Evolutionary conservation across 352 stramenopile species (phyloP).

Genomic region (Peronosclerospora sorghi): DNA sequence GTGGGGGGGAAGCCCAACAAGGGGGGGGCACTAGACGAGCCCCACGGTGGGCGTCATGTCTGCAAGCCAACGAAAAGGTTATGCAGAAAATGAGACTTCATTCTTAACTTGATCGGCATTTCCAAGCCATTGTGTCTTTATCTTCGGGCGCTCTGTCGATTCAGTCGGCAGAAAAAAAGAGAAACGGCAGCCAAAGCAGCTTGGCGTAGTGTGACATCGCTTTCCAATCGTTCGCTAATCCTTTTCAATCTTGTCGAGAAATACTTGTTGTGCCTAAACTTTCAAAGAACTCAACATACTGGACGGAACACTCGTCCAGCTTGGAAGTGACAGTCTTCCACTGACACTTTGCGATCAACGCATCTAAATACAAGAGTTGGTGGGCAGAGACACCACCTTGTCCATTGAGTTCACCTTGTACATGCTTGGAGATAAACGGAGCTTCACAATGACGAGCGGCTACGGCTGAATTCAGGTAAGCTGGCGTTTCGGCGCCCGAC

Average conservation of each 20-base stretch:
- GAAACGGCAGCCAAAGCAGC: too few species aligned
- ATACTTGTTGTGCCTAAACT: conserved; percentile 6
- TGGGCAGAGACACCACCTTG: conserved; percentile 23
- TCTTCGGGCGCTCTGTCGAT: too few species aligned
- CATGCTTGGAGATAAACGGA: conserved; percentile 30
- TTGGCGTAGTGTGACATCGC: too few species aligned
- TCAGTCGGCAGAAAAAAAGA: too few species aligned
- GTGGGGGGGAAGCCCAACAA: too few species aligned
- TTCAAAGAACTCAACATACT: conserved; percentile 45
- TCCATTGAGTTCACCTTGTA: conserved; percentile 17
- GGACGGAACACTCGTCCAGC: conserved; percentile 18
- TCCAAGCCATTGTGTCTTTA: too few species aligned
- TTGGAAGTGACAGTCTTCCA: conserved; percentile 18
- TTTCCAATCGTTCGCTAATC: too few species aligned
- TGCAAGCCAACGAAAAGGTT: too few species aligned
- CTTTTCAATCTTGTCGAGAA: background rate
- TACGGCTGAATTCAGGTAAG: conserved; percentile 19
- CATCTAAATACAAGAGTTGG: conserved; percentile 54
- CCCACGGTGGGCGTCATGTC: too few species aligned
- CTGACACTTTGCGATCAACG: conserved; percentile 47
- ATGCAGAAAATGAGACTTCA: too few species aligned
- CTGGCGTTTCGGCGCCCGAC: conserved; percentile 1
- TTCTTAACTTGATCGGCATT: too few species aligned
- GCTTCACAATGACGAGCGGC: conserved; percentile 1
- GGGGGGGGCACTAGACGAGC: too few species aligned